Evolutionary conservation across 2,329 filamentous ascomycete genomes (phyloP).

Genomic region (Niveomyces coronatus): DNA sequence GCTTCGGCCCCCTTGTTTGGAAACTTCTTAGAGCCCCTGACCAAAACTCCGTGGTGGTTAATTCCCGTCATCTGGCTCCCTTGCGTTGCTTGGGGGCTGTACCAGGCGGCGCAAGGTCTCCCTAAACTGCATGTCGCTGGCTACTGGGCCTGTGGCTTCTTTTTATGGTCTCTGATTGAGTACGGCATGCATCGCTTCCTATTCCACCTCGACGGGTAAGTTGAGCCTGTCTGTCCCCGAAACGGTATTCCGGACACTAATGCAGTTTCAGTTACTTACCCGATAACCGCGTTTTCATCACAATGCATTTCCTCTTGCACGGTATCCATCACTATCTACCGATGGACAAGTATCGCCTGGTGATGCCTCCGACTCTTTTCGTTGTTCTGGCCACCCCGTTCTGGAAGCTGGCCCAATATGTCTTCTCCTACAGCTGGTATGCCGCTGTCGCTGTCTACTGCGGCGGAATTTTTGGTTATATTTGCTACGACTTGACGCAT

Average conservation of each 20-base stretch:
- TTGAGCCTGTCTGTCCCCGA: constrained; percentile 11
- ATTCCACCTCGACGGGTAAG: constrained; percentile 88
- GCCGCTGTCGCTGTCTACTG: constrained; percentile 69
- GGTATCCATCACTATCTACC: constrained; percentile 97
- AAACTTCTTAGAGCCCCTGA: constrained; percentile 96
- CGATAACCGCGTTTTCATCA: constrained; percentile 80
- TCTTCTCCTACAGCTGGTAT: constrained; percentile 82
- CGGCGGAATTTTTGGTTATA: constrained; percentile 89
- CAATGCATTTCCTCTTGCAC: constrained; percentile 84
- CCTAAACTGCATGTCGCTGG: constrained; percentile 34
- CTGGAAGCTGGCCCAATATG: constrained; percentile 75
- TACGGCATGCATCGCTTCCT: constrained; percentile 82
- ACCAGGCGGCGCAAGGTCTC: constrained; percentile 53
- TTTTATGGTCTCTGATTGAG: constrained; percentile 82
- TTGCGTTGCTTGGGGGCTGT: constrained; percentile 62
- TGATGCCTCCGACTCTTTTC: constrained; percentile 93
- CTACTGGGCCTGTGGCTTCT: constrained; percentile 63
- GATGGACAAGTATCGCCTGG: constrained; percentile 96
- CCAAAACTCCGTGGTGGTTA: constrained; percentile 89
- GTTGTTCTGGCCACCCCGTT: constrained; percentile 75
- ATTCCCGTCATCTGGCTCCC: constrained; percentile 80
- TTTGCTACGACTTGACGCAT: constrained; percentile 94
- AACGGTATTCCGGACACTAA: constrained; percentile 18
- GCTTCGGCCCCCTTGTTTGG: constrained; percentile 89
- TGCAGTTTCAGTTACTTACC: constrained; percentile 59